These are phyloP conservation scores for Ramularia endophylla DNA, from an alignment of 2,329 filamentous ascomycete species.

Conservation along the genomic window DNA sequence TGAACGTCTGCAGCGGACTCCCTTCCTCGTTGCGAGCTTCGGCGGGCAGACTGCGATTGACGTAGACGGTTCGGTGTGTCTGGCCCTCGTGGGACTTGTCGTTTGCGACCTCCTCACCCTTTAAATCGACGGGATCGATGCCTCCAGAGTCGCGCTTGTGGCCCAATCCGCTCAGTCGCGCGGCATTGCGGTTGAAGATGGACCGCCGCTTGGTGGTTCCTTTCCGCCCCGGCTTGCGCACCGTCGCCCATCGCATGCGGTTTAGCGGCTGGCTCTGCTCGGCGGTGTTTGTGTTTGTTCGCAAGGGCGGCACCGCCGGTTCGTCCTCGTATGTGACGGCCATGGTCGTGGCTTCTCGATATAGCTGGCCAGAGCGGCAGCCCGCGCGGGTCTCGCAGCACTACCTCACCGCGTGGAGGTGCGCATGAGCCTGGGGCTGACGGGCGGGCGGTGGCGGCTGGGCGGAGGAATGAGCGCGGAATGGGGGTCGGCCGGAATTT, in stretches of 20 bases:
- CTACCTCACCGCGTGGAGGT: conserved; percentile 7
- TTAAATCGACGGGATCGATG: conserved; percentile 24
- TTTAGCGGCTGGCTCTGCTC: conserved; percentile 54
- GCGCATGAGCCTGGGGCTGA: neutral
- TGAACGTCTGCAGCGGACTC: conserved; percentile 61
- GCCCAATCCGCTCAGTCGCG: conserved; percentile 19
- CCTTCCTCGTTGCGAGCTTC: conserved; percentile 76
- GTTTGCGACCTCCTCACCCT: conserved; percentile 29
- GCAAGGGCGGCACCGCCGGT: conserved; percentile 7
- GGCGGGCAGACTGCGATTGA: conserved; percentile 75
- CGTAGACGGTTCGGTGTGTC: conserved; percentile 62
- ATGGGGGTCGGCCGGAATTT: conserved; percentile 9
- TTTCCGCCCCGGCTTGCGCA: conserved; percentile 69
- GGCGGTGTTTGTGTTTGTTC: conserved; percentile 25
- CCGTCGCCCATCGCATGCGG: conserved; percentile 93
- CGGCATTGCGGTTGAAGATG: conserved; percentile 60
- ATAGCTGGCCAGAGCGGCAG: no score
- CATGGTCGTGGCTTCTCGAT: conserved; percentile 4
- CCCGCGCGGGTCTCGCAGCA: neutral
- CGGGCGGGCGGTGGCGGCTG: no score
- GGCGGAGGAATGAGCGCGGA: conserved; percentile 1
- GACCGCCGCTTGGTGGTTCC: conserved; percentile 74
- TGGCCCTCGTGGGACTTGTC: conserved; percentile 29
- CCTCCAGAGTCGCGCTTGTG: conserved; percentile 38
- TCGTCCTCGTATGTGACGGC: conserved; percentile 16